Conservation (phyloP, 1,284 basidiomycete genomes). For the Cystobasidiaceae sp. region DNA sequence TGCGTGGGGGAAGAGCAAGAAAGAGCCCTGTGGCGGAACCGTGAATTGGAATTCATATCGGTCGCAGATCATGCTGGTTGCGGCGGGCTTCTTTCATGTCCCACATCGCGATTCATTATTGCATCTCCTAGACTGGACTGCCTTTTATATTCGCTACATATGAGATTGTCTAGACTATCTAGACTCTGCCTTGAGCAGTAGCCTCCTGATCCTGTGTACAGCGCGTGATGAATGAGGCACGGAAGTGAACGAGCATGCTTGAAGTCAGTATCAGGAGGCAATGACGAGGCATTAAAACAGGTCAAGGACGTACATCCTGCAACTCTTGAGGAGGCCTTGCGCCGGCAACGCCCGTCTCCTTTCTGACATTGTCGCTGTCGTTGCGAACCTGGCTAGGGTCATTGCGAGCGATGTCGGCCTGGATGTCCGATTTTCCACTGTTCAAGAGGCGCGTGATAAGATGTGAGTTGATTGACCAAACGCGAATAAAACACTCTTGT, state of each 20-base stretch:
- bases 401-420: constrained; percentile 26
- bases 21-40: no score
- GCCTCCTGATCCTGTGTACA: background rate
- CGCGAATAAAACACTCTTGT: no score
- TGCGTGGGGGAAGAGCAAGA: no score
- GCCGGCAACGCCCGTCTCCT: constrained; percentile 24
- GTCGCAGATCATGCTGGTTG: no score
- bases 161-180: no score
- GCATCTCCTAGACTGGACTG: no score
- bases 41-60: no score
- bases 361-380: constrained; percentile 12
- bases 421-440: constrained; percentile 17
- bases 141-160: no score
- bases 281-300: background rate
- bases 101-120: no score
- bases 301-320: background rate
- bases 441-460: background rate
- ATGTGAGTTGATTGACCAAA: background rate
- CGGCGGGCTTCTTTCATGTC: no score
- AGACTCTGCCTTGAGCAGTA: background rate
- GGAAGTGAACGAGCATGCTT: no score
- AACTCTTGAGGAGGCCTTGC: constrained; percentile 22
- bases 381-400: constrained; percentile 4
- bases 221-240: background rate
- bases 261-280: background rate